Evolutionary conservation across 345 rosid species (phyloP).

Genomic region (Combretum micranthum): DNA sequence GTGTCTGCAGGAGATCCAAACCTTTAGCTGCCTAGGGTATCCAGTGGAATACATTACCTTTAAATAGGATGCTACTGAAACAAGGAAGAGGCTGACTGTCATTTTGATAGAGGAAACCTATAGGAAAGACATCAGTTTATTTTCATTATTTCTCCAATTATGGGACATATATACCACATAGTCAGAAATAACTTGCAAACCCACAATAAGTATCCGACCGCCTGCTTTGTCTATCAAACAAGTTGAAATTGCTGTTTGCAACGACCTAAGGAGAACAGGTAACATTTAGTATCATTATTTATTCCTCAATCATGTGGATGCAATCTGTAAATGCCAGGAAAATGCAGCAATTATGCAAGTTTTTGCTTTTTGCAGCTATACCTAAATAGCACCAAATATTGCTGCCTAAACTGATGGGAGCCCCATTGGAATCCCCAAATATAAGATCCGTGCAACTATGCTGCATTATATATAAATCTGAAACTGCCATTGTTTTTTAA

Average conservation of each 20-base stretch:
- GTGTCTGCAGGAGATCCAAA: background rate
- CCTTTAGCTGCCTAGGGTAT: background rate
- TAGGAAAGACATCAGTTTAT: background rate
- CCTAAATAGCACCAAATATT: slow-evolving; percentile 86
- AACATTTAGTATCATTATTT: background rate
- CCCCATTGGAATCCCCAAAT: slow-evolving; percentile 36
- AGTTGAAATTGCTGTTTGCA: slow-evolving; percentile 68
- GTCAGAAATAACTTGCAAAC: slow-evolving; percentile 21
- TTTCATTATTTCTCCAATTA: background rate
- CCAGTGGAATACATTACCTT: slow-evolving; percentile 31
- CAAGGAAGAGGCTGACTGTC: slow-evolving; percentile 69
- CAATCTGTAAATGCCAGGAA: background rate
- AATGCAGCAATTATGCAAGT: background rate
- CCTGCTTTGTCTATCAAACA: slow-evolving; percentile 87
- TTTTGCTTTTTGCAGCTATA: slow-evolving; percentile 15
- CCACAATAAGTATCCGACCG: slow-evolving; percentile 77
- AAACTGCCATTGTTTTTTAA: too few relatives aligned
- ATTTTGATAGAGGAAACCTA: slow-evolving; percentile 73
- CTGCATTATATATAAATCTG: background rate
- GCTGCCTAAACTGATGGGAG: slow-evolving; percentile 65
- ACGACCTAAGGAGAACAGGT: slow-evolving; percentile 35
- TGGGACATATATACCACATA: background rate
- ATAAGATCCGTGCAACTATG: background rate
- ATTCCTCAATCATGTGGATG: background rate
- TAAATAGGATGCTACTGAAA: slow-evolving; percentile 52